Conservation (phyloP, 225 moss, liverwort and hornwort species). For the Sphagnum tenellum region DNA sequence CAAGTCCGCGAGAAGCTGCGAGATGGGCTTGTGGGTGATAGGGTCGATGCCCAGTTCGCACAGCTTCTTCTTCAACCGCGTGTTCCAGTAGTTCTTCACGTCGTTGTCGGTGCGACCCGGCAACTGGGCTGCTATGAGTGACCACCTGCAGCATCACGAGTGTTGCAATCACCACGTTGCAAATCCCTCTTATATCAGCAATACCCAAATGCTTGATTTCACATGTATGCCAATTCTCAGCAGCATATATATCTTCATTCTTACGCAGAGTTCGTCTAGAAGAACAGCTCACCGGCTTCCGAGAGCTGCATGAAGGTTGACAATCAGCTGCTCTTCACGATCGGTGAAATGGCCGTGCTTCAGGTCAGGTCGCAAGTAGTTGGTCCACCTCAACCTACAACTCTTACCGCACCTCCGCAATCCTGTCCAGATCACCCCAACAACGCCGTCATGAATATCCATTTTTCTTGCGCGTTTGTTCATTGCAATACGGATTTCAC, state of each 20-base stretch:
- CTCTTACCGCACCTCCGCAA: conserved; percentile 64
- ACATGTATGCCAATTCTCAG: too few relatives aligned
- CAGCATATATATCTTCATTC: too few relatives aligned
- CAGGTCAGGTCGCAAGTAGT: conserved; percentile 53
- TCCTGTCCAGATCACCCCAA: conserved; percentile 18
- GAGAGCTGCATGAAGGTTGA: conserved; percentile 61
- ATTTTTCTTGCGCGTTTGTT: too few relatives aligned
- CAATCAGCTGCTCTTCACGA: conserved; percentile 60
- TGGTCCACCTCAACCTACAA: conserved; percentile 59
- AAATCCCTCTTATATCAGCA: too few relatives aligned
- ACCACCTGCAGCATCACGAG: conserved; percentile 30
- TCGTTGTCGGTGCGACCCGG: conserved; percentile 62
- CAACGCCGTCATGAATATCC: too few relatives aligned
- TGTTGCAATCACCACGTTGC: too few relatives aligned
- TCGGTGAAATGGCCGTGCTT: conserved; percentile 61
- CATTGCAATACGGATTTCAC: too few relatives aligned
- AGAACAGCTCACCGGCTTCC: conserved; percentile 44
- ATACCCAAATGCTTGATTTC: too few relatives aligned
- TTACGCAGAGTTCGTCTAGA: too few relatives aligned
- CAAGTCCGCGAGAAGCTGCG: conserved; percentile 60
- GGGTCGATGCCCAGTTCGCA: conserved; percentile 68
- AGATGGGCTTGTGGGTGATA: conserved; percentile 65
- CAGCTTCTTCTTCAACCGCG: conserved; percentile 57
- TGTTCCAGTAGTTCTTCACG: conserved; percentile 68
- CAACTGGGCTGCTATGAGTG: conserved; percentile 60